Evolutionary conservation across 805 yeast genomes (phyloP).

Genomic region (Metschnikowia lochheadii): DNA sequence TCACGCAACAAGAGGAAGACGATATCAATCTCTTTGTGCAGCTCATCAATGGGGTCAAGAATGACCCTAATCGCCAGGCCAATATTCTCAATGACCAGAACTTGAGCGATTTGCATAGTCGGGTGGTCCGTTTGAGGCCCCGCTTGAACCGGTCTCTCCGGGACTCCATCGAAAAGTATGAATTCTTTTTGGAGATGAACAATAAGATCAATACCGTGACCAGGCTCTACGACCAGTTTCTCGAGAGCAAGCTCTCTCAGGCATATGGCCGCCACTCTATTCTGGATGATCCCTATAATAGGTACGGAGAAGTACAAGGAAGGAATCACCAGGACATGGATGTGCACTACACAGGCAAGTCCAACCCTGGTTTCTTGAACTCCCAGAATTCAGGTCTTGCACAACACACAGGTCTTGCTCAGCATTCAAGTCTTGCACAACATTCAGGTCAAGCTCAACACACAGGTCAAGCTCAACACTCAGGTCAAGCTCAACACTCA

Average conservation of each 20-base stretch:
- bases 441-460: background rate
- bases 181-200: slow-evolving; percentile 65
- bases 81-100: slow-evolving; percentile 43
- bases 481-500: background rate
- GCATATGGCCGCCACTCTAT: slow-evolving; percentile 33
- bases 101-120: slow-evolving; percentile 54
- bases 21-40: slow-evolving; percentile 65
- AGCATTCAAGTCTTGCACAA: background rate
- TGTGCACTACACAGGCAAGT: too few relatives aligned
- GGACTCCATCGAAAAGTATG: slow-evolving; percentile 58
- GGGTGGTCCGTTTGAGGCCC: slow-evolving; percentile 61
- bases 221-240: slow-evolving; percentile 68
- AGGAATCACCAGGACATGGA: background rate
- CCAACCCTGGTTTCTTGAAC: background rate
- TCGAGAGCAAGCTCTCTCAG: slow-evolving; percentile 48
- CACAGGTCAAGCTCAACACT: background rate
- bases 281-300: background rate
- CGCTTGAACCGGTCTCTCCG: slow-evolving; percentile 60
- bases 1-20: slow-evolving; percentile 64
- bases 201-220: slow-evolving; percentile 72
- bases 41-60: slow-evolving; percentile 51
- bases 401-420: background rate
- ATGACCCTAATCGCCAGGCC: slow-evolving; percentile 41
- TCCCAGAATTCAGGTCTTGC: background rate
- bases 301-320: background rate